Evolutionary conservation across 2,329 filamentous ascomycete species (phyloP).

Genomic region (Balansia obtecta): DNA sequence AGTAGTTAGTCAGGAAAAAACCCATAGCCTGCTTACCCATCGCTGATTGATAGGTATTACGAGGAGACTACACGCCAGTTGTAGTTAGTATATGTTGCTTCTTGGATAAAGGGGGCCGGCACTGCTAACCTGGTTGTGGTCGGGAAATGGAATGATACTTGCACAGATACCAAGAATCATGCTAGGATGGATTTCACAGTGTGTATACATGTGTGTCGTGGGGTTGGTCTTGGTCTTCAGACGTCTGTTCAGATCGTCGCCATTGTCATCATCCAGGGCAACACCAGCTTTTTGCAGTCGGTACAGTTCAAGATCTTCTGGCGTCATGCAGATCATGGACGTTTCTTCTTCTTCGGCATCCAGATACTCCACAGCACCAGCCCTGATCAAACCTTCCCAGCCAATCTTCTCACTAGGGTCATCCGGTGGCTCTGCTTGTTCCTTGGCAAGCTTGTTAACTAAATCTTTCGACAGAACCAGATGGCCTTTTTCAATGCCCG

Average conservation of each 20-base stretch:
- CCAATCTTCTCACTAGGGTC: constrained; percentile 57
- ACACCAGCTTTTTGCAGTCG: constrained; percentile 57
- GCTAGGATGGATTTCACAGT: constrained; percentile 97
- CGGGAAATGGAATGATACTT: constrained; percentile 98
- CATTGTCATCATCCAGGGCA: constrained; percentile 46
- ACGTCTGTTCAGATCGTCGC: constrained; percentile 64
- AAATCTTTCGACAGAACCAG: constrained; percentile 79
- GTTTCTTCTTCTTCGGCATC: constrained; percentile 98
- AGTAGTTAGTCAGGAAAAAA: constrained; percentile 95
- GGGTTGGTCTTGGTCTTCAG: constrained; percentile 82
- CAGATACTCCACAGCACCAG: constrained; percentile 86
- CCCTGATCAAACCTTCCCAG: constrained; percentile 75
- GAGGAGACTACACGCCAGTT: constrained; percentile 57
- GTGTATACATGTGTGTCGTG: constrained; percentile 84
- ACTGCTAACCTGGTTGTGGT: constrained; percentile 72
- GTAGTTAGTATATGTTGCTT: background rate
- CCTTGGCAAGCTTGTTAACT: constrained; percentile 58
- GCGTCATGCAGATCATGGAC: constrained; percentile 98
- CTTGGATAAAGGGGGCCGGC: background rate
- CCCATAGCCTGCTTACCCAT: constrained; percentile 99
- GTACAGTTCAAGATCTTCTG: constrained; percentile 79
- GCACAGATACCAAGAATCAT: constrained; percentile 98
- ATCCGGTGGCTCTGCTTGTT: constrained; percentile 53
- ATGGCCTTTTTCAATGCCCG: constrained; percentile 45
- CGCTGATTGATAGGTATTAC: constrained; percentile 98